Base-by-base conservation (phyloP, 192 early-diverging fungal species). In the Coemansia reversa region DNA sequence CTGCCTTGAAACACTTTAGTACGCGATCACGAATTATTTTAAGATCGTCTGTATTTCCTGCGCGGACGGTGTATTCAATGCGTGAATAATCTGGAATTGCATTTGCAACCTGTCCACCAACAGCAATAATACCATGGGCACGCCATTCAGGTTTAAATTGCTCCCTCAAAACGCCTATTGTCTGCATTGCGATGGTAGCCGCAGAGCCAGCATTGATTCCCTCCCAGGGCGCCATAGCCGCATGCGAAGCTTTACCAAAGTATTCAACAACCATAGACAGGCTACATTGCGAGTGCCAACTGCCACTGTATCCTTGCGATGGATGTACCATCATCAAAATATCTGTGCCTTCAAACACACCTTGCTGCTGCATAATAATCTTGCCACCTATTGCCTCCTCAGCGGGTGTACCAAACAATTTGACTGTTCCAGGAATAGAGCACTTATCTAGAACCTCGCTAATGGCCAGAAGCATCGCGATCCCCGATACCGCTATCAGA, bases 291-390 rank as follows among this genome's bases (percentile, higher is more conserved):
- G 71, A 84, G 27, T 63, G 86, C 54, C 84, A 74, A 50, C 76
- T 39, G 62, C 87, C 82, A 20, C 62, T 47, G 57, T 81, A 65
- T 47, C 78, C 84, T 72, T 70, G 30, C n/a, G 84, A 67, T 20
- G 93, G 92, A 76, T 95, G 93, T 35, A 87, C 67, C 91, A 95
- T 95, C 78, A 95, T 67, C 60, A 89, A 85, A 8, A 88, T 70
- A 61, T 91, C 90, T 28, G 86, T 66, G 64, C 83, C 83, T 27
- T 90, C 79, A 76, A 93, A 93, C 5, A 87, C 88, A 2, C 89
- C 88, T 7, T 76, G 67, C 29, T 91, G 61, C 25, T 89, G 79
- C 64, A 95, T 75, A 2, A 70, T 65, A 55, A 92, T 86, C 68
- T 95, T 95, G 39, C 93, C 93, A 42, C 87, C 85, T 11, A 74